A percentile compares a stretch with the other conserved stretches of the same genome.
These are phyloP conservation scores for Pyrus communis DNA, from an alignment of 306 rosid species.

Conservation along the genomic window DNA sequence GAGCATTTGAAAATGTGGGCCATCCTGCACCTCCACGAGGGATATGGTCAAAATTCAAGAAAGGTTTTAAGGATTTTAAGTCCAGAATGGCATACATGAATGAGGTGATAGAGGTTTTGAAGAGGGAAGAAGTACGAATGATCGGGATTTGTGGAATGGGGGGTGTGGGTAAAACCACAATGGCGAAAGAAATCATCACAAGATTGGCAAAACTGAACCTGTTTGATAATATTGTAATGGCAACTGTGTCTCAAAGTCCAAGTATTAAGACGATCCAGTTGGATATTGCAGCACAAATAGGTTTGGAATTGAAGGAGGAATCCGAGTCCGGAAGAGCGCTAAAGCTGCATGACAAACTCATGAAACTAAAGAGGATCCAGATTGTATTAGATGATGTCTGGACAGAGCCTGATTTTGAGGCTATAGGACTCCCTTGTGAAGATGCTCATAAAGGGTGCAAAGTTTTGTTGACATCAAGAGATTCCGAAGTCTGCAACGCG, in stretches of 20 bases:
- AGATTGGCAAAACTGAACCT: neutral
- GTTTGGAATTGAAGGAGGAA: neutral
- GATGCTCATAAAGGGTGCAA: slow-evolving; percentile 15
- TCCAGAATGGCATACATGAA: neutral
- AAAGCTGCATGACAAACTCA: neutral
- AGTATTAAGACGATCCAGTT: neutral
- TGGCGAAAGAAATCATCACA: neutral
- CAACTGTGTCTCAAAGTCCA: neutral
- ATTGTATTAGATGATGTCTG: slow-evolving; percentile 31
- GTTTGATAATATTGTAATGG: neutral
- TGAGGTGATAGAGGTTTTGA: neutral
- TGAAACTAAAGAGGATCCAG: neutral
- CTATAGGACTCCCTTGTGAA: slow-evolving; percentile 14
- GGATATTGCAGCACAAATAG: neutral
- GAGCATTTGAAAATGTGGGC: neutral
- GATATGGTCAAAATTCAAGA: neutral
- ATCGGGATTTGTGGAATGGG: neutral
- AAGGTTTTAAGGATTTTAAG: neutral
- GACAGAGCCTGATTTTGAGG: slow-evolving; percentile 15
- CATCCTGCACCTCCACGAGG: neutral
- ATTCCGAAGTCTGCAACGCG: neutral
- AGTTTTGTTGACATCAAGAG: slow-evolving; percentile 25
- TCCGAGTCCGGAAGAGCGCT: neutral
- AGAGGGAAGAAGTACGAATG: neutral
- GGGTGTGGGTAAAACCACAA: slow-evolving; percentile 6